Conservation (phyloP, 164 flowering plant genomes). For the Macadamia integrifolia region DNA sequence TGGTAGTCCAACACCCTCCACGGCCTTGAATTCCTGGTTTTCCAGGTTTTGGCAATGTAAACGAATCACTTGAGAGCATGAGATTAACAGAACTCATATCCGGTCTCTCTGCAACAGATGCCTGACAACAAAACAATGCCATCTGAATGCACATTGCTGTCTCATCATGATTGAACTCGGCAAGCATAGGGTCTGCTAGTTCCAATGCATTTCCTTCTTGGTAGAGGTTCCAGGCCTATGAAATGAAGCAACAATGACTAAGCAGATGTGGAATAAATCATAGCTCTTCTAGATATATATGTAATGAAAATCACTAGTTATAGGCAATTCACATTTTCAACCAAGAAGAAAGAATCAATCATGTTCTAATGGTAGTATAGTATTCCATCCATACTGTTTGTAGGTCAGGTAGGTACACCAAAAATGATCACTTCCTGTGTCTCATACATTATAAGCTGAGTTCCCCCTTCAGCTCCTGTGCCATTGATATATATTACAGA, state of each 20-base stretch:
- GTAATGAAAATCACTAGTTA: no score
- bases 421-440: no score
- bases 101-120: conserved; percentile 54
- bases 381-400: no score
- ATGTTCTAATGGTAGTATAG: no score
- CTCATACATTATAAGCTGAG: no score
- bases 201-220: conserved; percentile 45
- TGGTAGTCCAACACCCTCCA: conserved; percentile 41
- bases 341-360: no score
- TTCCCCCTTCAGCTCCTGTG: no score
- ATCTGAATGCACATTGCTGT: conserved; percentile 73
- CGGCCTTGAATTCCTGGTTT: conserved; percentile 77
- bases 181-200: conserved; percentile 48
- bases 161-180: conserved; percentile 34
- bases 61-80: conserved; percentile 67
- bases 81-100: conserved; percentile 65
- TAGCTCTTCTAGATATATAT: background rate
- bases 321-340: no score
- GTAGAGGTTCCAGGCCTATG: conserved; percentile 62
- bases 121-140: conserved; percentile 71
- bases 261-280: background rate
- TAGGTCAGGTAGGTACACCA: no score
- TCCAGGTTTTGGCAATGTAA: conserved; percentile 59
- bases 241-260: background rate
- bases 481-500: no score